Conservation (phyloP, 352 stramenopile genomes). For the Pythium aquatile region DNA sequence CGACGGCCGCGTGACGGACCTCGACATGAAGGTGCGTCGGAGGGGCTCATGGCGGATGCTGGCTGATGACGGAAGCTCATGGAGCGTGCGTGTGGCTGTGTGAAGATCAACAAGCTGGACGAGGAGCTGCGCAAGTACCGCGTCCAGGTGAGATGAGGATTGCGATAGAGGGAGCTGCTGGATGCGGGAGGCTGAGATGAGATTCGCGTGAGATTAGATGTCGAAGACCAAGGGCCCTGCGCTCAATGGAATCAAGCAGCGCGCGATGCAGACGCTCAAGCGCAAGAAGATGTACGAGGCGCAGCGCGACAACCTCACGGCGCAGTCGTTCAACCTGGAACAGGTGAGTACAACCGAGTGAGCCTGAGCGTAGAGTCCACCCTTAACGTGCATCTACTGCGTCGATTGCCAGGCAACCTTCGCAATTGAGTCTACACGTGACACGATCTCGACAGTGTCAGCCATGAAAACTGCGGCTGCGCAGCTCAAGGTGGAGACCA, state of each 20-base stretch:
- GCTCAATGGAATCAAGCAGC: slow-evolving; percentile 77
- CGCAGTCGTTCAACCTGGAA: slow-evolving; percentile 87
- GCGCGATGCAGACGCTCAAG: slow-evolving; percentile 85
- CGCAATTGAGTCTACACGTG: slow-evolving; percentile 92
- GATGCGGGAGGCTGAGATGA: too few relatives aligned
- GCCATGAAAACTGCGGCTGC: slow-evolving; percentile 94
- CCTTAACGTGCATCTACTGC: not conserved
- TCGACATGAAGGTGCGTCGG: slow-evolving; percentile 74
- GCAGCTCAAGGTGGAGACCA: slow-evolving; percentile 92
- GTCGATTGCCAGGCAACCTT: slow-evolving; percentile 53
- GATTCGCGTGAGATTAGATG: slow-evolving; percentile 43
- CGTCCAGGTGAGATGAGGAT: slow-evolving; percentile 40
- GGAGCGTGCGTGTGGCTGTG: not conserved
- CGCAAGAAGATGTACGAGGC: slow-evolving; percentile 89
- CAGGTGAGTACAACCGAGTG: slow-evolving; percentile 38
- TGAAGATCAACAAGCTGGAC: slow-evolving; percentile 77
- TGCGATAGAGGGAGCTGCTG: not conserved
- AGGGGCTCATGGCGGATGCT: not conserved
- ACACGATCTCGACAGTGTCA: slow-evolving; percentile 90
- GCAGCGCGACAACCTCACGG: slow-evolving; percentile 74
- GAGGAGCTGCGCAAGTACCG: slow-evolving; percentile 82
- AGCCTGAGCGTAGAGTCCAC: not conserved
- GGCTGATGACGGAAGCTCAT: not conserved
- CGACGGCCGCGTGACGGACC: slow-evolving; percentile 67
- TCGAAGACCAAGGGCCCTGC: slow-evolving; percentile 65